phyloP scores from a whole-genome alignment of 116 monocot genomes.

The Zostera marina region DNA sequence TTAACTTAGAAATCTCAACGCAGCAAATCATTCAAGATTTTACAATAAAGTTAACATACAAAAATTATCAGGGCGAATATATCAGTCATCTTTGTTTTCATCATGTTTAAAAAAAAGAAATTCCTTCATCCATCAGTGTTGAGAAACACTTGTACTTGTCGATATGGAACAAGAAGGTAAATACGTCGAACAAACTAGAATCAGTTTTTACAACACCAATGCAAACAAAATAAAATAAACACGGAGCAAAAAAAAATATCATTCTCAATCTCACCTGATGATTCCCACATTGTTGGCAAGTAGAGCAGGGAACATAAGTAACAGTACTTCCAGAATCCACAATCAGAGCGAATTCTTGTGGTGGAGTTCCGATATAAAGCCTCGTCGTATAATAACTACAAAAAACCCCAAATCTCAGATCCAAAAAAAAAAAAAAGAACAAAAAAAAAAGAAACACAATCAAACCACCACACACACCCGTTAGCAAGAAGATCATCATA shows the following conservation, averaged over 20 bases:
- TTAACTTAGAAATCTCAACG: too few relatives aligned
- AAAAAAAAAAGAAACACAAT: conserved; percentile 2
- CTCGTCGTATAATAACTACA: conserved; percentile 79
- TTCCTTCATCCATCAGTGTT: too few relatives aligned
- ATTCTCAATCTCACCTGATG: conserved; percentile 48
- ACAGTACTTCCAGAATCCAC: conserved; percentile 95
- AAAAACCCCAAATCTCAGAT: not conserved
- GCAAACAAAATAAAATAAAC: not conserved
- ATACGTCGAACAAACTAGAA: too few relatives aligned
- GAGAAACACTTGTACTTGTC: too few relatives aligned
- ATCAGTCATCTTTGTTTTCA: too few relatives aligned
- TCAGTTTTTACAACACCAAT: too few relatives aligned
- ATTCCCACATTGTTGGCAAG: conserved; percentile 73
- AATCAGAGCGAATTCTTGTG: conserved; percentile 83
- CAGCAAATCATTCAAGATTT: too few relatives aligned
- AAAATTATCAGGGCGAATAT: too few relatives aligned
- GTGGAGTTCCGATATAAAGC: conserved; percentile 77
- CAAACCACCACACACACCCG: conserved; percentile 28
- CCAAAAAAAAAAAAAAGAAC: not conserved
- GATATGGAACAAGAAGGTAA: too few relatives aligned
- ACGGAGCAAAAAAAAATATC: too few relatives aligned
- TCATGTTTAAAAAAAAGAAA: too few relatives aligned
- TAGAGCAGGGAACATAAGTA: conserved; percentile 90
- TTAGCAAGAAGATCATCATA: conserved; percentile 93
- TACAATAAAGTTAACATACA: too few relatives aligned